Conservation (phyloP, 768 basidiomycete species). For the Galerina sulciceps region DNA sequence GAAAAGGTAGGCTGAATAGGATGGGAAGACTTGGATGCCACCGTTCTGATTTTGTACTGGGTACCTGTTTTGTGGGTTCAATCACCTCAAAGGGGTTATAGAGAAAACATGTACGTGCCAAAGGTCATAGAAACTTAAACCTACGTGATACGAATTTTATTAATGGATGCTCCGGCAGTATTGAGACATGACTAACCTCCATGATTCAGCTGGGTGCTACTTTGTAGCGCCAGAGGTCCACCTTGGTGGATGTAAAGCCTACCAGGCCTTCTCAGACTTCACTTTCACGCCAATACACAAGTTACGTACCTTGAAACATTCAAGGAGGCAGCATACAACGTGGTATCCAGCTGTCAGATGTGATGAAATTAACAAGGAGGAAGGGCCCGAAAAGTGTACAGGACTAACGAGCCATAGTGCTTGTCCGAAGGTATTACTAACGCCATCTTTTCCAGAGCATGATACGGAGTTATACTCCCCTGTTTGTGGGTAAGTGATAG, state of each 20-base stretch:
- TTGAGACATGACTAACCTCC: slow-evolving; percentile 34
- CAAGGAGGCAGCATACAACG: slow-evolving; percentile 50
- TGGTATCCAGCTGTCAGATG: slow-evolving; percentile 42
- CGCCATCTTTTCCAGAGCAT: slow-evolving; percentile 51
- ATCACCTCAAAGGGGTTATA: neutral
- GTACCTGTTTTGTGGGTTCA: slow-evolving; percentile 35
- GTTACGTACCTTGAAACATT: slow-evolving; percentile 47
- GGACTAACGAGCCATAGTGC: slow-evolving; percentile 50
- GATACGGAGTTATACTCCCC: slow-evolving; percentile 63
- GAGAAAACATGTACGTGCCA: slow-evolving; percentile 36
- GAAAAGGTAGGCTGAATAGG: slow-evolving; percentile 58
- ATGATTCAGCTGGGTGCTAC: slow-evolving; percentile 52
- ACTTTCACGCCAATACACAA: neutral
- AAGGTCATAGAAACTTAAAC: slow-evolving; percentile 49
- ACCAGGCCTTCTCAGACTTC: neutral
- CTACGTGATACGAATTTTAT: slow-evolving; percentile 13
- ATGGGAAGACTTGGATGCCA: slow-evolving; percentile 54
- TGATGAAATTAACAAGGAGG: neutral
- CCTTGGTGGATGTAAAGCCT: slow-evolving; percentile 62
- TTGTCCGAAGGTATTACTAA: slow-evolving; percentile 60
- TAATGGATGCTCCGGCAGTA: neutral
- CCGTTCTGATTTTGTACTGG: slow-evolving; percentile 52
- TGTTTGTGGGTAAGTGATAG: slow-evolving; percentile 14
- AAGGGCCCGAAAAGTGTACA: neutral
- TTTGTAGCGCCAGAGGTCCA: slow-evolving; percentile 54